Evolutionary conservation across 1,284 basidiomycete genomes (phyloP).

Genomic region (Fomitopsis palustris): DNA sequence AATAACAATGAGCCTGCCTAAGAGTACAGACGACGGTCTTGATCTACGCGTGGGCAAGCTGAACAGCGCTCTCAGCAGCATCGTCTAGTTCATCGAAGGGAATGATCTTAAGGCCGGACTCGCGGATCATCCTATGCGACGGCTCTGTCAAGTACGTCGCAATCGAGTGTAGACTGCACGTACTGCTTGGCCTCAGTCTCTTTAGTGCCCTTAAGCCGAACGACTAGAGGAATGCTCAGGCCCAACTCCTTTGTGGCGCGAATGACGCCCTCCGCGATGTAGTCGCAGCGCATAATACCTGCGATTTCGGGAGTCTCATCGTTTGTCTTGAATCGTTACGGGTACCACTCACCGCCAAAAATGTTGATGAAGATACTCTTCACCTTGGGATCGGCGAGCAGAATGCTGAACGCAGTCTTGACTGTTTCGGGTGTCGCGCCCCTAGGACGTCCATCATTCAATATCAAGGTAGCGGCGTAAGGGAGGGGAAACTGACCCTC

Average conservation of each 20-base stretch:
- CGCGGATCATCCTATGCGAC: slow-evolving; percentile 75
- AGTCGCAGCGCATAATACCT: slow-evolving; percentile 98
- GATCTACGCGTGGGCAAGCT: slow-evolving; percentile 46
- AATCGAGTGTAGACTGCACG: slow-evolving; percentile 26
- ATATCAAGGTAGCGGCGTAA: background rate
- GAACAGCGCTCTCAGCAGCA: slow-evolving; percentile 82
- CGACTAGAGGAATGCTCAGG: slow-evolving; percentile 86
- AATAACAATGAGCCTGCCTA: background rate
- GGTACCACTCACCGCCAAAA: slow-evolving; percentile 58
- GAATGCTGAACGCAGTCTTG: slow-evolving; percentile 98
- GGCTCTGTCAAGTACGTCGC: background rate
- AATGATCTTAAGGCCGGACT: slow-evolving; percentile 91
- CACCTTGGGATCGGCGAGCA: slow-evolving; percentile 87
- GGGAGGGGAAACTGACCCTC: slow-evolving; percentile 62
- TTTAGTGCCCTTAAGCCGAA: slow-evolving; percentile 96
- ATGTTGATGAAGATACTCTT: slow-evolving; percentile 99
- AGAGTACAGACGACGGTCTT: background rate
- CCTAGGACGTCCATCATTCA: slow-evolving; percentile 35
- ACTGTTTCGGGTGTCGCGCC: slow-evolving; percentile 98
- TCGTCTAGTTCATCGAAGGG: slow-evolving; percentile 85
- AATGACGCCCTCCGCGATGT: slow-evolving; percentile 97
- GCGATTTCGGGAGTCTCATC: slow-evolving; percentile 17
- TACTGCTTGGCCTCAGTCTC: slow-evolving; percentile 94
- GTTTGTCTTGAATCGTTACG: background rate
- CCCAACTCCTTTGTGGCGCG: slow-evolving; percentile 92